Conservation (phyloP, 1,284 basidiomycete genomes). For the Leccinum pachyderme region DNA sequence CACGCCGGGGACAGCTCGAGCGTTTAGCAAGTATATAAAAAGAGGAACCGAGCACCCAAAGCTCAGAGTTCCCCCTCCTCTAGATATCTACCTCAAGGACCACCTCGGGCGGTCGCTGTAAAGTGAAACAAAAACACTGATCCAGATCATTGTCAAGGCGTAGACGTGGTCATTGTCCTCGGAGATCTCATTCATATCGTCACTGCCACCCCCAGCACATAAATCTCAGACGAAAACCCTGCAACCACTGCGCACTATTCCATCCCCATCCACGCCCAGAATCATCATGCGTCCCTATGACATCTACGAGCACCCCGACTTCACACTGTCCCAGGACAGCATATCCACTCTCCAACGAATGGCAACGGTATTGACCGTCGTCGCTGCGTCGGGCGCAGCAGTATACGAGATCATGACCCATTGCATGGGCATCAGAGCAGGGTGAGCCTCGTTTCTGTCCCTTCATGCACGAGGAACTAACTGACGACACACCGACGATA, state of each 20-base stretch:
- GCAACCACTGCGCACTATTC: not conserved
- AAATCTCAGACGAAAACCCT: not conserved
- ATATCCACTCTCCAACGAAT: slow-evolving; percentile 24
- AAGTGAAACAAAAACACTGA: not conserved
- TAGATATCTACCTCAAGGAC: not conserved
- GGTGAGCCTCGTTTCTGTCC: slow-evolving; percentile 11
- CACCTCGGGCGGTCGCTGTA: not conserved
- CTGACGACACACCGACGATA: slow-evolving; percentile 6
- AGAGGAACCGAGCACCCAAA: not conserved
- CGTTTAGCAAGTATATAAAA: not conserved
- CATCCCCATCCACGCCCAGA: not conserved
- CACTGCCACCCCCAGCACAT: not conserved
- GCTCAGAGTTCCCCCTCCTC: too few species aligned
- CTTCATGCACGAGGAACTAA: not conserved
- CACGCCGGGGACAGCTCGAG: not conserved
- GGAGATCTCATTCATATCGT: not conserved
- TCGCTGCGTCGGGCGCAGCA: slow-evolving; percentile 34
- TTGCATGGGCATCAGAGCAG: slow-evolving; percentile 8
- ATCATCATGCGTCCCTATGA: slow-evolving; percentile 44
- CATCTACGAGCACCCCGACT: slow-evolving; percentile 54
- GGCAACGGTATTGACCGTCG: slow-evolving; percentile 26
- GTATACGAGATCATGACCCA: slow-evolving; percentile 28
- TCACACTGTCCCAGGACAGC: slow-evolving; percentile 35
- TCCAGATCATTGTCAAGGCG: not conserved
- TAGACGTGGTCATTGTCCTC: not conserved